Evolutionary conservation across 2,329 filamentous ascomycete species (phyloP).

Genomic region (Cladophialophora bantiana): DNA sequence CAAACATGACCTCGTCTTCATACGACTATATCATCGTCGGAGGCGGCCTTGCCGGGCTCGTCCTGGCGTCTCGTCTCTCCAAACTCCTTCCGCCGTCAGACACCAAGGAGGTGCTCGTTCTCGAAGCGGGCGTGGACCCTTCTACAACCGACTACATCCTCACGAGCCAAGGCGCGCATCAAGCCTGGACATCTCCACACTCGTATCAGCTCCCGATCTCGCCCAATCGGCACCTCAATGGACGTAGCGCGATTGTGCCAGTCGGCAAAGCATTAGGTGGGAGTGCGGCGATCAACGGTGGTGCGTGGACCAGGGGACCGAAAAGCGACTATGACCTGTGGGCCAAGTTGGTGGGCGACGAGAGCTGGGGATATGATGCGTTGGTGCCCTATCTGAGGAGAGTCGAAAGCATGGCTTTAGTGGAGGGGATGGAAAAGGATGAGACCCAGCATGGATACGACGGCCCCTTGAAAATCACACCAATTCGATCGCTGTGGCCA

Average conservation of each 20-base stretch:
- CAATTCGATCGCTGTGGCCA: conserved; percentile 18
- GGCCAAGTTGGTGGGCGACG: conserved; percentile 52
- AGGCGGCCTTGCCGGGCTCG: conserved; percentile 32
- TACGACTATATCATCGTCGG: conserved; percentile 37
- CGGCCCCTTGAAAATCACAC: conserved; percentile 19
- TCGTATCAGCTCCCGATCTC: conserved; percentile 15
- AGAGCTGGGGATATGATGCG: conserved; percentile 55
- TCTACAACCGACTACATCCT: conserved; percentile 17
- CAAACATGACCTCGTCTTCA: background rate
- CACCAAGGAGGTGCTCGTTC: conserved; percentile 26
- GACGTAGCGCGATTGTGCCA: conserved; percentile 8
- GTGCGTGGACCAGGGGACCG: conserved; percentile 52
- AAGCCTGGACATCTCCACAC: conserved; percentile 18
- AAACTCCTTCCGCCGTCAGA: conserved; percentile 18
- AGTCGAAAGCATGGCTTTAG: conserved; percentile 43
- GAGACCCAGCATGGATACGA: conserved; percentile 29
- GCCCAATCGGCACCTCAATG: conserved; percentile 22
- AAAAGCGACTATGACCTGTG: conserved; percentile 57
- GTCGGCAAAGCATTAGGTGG: conserved; percentile 52
- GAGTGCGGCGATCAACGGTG: conserved; percentile 53
- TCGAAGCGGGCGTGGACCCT: conserved; percentile 30
- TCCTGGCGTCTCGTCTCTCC: conserved; percentile 30
- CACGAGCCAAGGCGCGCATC: background rate
- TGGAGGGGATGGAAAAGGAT: conserved; percentile 5
- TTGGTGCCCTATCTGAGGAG: conserved; percentile 57